Base-by-base conservation (phyloP, 805 yeast species). In the Starmerella floris region DNA sequence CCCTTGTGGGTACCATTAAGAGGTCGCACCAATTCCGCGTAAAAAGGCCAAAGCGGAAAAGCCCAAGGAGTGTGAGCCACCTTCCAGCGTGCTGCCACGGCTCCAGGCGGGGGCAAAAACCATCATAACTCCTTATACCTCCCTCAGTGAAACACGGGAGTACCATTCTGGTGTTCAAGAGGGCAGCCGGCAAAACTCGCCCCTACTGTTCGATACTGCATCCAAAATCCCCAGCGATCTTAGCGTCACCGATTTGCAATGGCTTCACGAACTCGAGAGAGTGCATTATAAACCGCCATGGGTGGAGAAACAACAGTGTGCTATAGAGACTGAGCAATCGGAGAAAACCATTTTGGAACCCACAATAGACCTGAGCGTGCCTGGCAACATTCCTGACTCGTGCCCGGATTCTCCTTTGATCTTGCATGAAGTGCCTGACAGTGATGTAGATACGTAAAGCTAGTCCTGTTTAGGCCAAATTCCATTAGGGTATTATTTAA, bases 371-470 rank as follows among this genome's bases (percentile, higher is more conserved):
- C 27, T 40, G 5, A 28, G 35, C n/a, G n/a, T 19, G 8, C 42
- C 44, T 1, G 37, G n/a, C 20, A n/a, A 22, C 1, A 35, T 49
- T 1, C 54, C 50, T 13, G 52, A 45, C 34, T 50, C 54, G 11
- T 50, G 54, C 25, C 54, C 54, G 4, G 35, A 34, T 2, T 48
- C 51, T 15, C 54, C 54, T 10, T n/a, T 50, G 10, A 22, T 33
- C 16, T 5, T 35, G 13, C 23, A 20, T 15, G 54, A 49, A 20
- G 46, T 50, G 3, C 53, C 54, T 9, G 51, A 50, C 19, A 49
- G 52, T 33, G 54, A 50, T 22, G 39, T 19, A 8, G 39, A 28
- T 5, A 28, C 8, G 6, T 28, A 15, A 28, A 16, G 31, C 31
- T 28, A 16, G 31, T 10, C 10, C 31, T 28, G 5, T 28, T n/a